A percentile compares a stretch with the other conserved stretches of the same genome.
These are phyloP conservation scores for Solanum etuberosum DNA, from an alignment of 257 asterid genomes.

Conservation along the genomic window DNA sequence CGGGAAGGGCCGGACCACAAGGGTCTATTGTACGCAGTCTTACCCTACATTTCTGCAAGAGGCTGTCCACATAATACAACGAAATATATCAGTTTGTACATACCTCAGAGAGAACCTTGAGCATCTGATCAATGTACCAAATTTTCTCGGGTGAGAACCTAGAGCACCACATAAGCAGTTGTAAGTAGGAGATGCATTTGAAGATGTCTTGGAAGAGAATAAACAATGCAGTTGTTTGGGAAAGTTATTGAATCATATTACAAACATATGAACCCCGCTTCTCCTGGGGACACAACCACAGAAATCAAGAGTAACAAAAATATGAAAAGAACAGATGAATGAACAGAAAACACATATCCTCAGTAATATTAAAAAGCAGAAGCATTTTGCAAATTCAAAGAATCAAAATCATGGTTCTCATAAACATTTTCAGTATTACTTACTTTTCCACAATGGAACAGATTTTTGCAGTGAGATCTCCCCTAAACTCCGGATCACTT, in stretches of 20 bases:
- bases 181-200: conserved; percentile 15
- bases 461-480: conserved; percentile 84
- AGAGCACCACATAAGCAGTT: conserved; percentile 27
- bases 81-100: conserved; percentile 1
- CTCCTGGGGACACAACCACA: background rate
- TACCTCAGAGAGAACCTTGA: conserved; percentile 93
- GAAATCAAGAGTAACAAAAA: background rate
- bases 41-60: background rate
- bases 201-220: conserved; percentile 6
- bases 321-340: background rate
- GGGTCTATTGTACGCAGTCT: background rate
- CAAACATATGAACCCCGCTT: background rate
- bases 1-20: background rate
- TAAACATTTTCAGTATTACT: conserved; percentile 21
- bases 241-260: background rate
- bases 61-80: background rate
- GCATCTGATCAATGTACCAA: conserved; percentile 97
- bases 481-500: conserved; percentile 87
- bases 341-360: background rate
- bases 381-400: background rate
- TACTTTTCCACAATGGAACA: conserved; percentile 97
- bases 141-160: conserved; percentile 89
- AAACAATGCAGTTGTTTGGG: background rate
- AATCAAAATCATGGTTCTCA: background rate
- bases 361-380: background rate